These are phyloP conservation scores for Spergularia marina DNA, from an alignment of 148 eudicot species.

Conservation along the genomic window DNA sequence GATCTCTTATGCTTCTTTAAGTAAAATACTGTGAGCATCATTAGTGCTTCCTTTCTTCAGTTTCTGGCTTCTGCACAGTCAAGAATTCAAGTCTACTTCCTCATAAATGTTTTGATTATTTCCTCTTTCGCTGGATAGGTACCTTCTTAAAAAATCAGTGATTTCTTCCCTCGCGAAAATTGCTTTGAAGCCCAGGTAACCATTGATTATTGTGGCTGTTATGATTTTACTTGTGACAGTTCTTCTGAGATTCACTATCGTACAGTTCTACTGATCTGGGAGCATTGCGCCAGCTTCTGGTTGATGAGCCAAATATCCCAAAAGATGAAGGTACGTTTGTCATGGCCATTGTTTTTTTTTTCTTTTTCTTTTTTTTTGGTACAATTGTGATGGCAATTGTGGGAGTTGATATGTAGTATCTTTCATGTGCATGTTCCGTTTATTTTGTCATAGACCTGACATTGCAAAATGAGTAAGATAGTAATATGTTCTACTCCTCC, in stretches of 20 bases:
- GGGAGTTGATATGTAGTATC: background rate
- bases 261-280: conserved; percentile 59
- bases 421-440: background rate
- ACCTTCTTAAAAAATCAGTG: conserved; percentile 58
- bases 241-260: background rate
- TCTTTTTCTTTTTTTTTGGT: too few relatives aligned
- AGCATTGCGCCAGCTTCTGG: conserved; percentile 68
- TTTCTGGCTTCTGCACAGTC: background rate
- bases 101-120: background rate
- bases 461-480: background rate
- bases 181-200: conserved; percentile 54
- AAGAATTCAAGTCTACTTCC: background rate
- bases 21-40: background rate
- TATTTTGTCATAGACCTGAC: background rate
- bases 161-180: conserved; percentile 47
- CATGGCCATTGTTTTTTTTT: background rate
- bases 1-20: background rate
- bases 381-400: background rate
- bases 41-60: background rate
- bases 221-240: background rate
- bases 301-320: conserved; percentile 84
- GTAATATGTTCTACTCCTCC: background rate
- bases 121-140: conserved; percentile 41
- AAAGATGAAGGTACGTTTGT: conserved; percentile 61
- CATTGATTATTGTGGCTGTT: background rate